Evolutionary conservation across 139 green algal species (phyloP).

Genomic region (Spirogloea muscicola): DNA sequence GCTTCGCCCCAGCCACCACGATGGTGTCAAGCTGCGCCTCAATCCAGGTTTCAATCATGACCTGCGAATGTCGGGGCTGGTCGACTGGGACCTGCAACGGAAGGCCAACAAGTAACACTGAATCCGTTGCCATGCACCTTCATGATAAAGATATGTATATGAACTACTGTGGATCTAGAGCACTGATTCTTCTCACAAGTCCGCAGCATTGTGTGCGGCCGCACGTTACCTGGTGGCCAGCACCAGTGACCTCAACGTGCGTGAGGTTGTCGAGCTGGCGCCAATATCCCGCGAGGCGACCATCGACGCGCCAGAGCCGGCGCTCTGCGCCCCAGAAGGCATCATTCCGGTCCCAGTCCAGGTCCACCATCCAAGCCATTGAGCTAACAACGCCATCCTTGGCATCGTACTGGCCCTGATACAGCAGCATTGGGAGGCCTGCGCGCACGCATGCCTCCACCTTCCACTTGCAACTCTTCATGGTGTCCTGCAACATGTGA

Average conservation of each 20-base stretch:
- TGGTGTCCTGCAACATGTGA: conserved; percentile 57
- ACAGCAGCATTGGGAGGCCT: conserved; percentile 61
- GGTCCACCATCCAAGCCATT: conserved; percentile 53
- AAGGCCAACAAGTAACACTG: too few species aligned
- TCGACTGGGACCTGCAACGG: too few species aligned
- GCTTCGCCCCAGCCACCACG: too few species aligned
- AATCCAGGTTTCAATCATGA: too few species aligned
- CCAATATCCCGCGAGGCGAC: conserved; percentile 11
- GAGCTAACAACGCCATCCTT: conserved; percentile 62
- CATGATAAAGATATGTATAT: too few species aligned
- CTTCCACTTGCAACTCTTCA: conserved; percentile 56
- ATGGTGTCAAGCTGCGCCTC: too few species aligned
- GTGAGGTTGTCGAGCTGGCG: conserved; percentile 10
- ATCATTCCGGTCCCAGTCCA: conserved; percentile 52
- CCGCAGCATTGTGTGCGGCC: too few species aligned
- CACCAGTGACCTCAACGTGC: neutral
- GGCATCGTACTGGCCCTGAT: conserved; percentile 63
- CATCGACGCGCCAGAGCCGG: conserved; percentile 6
- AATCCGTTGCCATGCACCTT: too few species aligned
- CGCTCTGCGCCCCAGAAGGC: neutral
- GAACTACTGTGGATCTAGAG: too few species aligned
- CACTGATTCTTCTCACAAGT: too few species aligned
- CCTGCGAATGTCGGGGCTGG: too few species aligned
- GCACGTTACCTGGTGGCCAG: conserved; percentile 18
- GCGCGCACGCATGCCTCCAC: conserved; percentile 61